phyloP scores from a whole-genome alignment of 73 alveolate species.

The Diophrys appendiculata region DNA sequence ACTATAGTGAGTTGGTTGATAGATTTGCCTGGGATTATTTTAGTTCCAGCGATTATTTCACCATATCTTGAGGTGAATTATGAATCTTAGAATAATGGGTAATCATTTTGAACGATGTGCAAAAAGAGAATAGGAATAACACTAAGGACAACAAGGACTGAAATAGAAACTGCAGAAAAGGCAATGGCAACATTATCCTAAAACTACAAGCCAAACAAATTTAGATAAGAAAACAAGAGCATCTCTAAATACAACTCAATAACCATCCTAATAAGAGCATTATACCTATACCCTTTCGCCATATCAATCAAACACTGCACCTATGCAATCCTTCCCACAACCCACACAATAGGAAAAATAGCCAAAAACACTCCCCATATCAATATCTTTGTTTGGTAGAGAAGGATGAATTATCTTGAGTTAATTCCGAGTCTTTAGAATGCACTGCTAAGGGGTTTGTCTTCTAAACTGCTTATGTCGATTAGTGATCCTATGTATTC shows the following conservation, averaged over 20 bases:
- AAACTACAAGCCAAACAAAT: not conserved
- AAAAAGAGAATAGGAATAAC: not conserved
- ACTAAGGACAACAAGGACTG: not conserved
- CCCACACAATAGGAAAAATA: not conserved
- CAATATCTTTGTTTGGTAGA: not conserved
- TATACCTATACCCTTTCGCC: too few species aligned
- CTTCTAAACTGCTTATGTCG: not conserved
- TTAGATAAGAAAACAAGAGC: not conserved
- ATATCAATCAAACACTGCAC: not conserved
- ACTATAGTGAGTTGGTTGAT: too few species aligned
- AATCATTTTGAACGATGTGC: not conserved
- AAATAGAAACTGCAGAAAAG: not conserved
- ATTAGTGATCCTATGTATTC: too few species aligned
- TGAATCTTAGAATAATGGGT: not conserved
- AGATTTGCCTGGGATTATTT: not conserved
- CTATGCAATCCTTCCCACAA: not conserved
- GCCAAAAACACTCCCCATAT: not conserved
- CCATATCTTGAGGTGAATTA: not conserved
- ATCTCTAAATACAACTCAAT: not conserved
- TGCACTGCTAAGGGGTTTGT: not conserved
- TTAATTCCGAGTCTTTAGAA: not conserved
- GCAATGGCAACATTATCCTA: too few species aligned
- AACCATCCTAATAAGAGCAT: not conserved
- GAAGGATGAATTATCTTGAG: not conserved
- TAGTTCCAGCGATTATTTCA: not conserved